Evolutionary conservation across 148 eudicot species (phyloP), one percentile per base, ranked within the genome.

Genomic region (Linanthus parryae): DNA sequence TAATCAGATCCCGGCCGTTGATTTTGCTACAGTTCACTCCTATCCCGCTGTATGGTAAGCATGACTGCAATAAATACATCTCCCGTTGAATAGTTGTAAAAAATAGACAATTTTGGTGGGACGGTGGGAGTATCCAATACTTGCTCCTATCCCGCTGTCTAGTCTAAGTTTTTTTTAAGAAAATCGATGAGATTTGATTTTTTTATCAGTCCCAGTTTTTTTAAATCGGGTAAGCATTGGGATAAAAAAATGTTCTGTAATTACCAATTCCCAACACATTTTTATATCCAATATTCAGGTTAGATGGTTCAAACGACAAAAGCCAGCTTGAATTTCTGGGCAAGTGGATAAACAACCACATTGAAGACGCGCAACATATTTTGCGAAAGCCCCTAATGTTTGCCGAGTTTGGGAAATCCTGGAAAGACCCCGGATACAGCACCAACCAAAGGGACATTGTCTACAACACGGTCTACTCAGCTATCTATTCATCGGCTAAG

Each of bases 11-110:
- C 44, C 74, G 8, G 77, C 39, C 7, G 66, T 85, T 1, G 95
- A 85, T 66, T 85, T 85, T 26, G 85, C 89, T 1, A 81, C 95
- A 0, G 70, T 76, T 60, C 95, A 82, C 66, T 71, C 81, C 0
- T 85, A 85, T 56, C 92, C 92, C 5, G 84, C 77, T 43, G 64
- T 56, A 28, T 84, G 86, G 92, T 84, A 57, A 54, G 45, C 10
- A 29, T 8, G 4, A 11, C 5, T 7, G 5, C 3, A 23, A 23
- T n/a, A n/a, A n/a, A n/a, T n/a, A n/a, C n/a, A n/a, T n/a, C n/a
- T n/a, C n/a, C n/a, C n/a, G n/a, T n/a, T n/a, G n/a, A n/a, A n/a
- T n/a, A n/a, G n/a, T n/a, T n/a, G n/a, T n/a, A n/a, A n/a, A n/a
- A n/a, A n/a, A n/a, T n/a, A n/a, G n/a, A n/a, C n/a, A n/a, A n/a